Conservation (phyloP, 148 eudicot genomes). For the Beta vulgaris region DNA sequence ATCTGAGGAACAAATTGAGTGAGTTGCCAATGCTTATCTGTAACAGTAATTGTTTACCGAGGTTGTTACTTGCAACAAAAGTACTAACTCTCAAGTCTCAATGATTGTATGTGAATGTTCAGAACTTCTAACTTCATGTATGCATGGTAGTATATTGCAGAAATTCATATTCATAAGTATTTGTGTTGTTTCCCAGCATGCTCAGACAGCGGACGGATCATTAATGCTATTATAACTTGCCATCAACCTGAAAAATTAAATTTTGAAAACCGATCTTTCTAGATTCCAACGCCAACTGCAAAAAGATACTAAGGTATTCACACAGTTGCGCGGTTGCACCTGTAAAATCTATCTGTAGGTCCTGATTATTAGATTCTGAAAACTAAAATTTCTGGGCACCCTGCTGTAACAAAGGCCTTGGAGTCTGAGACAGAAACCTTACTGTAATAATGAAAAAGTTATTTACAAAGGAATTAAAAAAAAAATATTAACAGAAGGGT, state of each 20-base stretch:
- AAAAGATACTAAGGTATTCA: neutral
- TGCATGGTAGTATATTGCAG: neutral
- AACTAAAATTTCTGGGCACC: no score
- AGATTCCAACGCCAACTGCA: neutral
- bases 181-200: neutral
- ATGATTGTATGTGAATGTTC: neutral
- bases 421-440: neutral
- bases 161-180: conserved; percentile 1
- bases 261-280: neutral
- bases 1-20: conserved; percentile 23
- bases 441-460: neutral
- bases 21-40: neutral
- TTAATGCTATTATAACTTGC: neutral
- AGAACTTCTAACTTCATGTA: neutral
- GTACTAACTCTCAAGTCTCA: no score
- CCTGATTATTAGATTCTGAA: no score
- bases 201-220: neutral
- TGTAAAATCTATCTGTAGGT: neutral
- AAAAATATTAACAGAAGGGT: neutral
- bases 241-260: neutral
- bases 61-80: neutral
- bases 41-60: no score
- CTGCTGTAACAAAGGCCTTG: neutral
- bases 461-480: neutral
- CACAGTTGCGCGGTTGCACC: neutral